Conservation (phyloP, 176 grass and related monocot genomes). For the Echinochloa phyllopogon region DNA sequence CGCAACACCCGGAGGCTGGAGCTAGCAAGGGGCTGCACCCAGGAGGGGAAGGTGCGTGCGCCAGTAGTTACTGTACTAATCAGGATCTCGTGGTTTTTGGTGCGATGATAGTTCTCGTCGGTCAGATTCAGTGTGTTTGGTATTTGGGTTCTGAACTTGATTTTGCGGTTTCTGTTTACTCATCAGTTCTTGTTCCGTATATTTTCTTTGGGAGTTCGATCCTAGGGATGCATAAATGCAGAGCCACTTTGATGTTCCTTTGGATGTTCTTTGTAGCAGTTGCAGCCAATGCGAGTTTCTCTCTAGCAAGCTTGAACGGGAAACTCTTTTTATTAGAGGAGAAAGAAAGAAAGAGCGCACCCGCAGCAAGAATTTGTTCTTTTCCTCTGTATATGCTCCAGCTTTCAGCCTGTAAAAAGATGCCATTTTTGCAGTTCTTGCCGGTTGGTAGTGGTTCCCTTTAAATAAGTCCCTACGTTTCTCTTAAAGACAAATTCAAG, state of each 20-base stretch:
- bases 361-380: neutral
- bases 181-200: slow-evolving; percentile 5
- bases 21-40: neutral
- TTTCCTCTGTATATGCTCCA: slow-evolving; percentile 1
- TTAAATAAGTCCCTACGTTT: neutral
- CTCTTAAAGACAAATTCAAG: neutral
- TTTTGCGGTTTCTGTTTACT: neutral
- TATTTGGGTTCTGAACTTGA: neutral
- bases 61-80: neutral
- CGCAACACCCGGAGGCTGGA: neutral
- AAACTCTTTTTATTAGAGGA: neutral
- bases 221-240: slow-evolving; percentile 26
- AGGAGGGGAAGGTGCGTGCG: neutral
- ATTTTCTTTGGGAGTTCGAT: slow-evolving; percentile 14
- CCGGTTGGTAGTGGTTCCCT: neutral
- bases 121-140: neutral
- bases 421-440: neutral
- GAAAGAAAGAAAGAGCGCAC: neutral
- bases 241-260: slow-evolving; percentile 8
- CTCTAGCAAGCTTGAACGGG: neutral
- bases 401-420: slow-evolving; percentile 17
- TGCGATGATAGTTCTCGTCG: no score
- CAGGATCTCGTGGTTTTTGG: neutral
- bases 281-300: neutral
- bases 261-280: neutral